Evolutionary conservation across 2,329 filamentous ascomycete genomes (phyloP).

Genomic region (Diaporthe amygdali): DNA sequence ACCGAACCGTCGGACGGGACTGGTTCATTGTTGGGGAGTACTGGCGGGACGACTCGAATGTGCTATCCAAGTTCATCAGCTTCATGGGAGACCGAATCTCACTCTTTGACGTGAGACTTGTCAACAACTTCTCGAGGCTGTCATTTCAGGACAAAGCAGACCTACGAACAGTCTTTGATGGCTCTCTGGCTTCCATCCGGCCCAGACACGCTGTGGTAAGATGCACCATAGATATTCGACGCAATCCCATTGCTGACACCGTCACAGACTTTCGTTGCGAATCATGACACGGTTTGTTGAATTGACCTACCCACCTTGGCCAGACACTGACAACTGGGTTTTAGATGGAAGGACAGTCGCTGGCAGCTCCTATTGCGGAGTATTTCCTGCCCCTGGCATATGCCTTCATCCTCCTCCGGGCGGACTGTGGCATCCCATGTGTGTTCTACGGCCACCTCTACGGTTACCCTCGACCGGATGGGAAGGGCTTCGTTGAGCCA

Average conservation of each 20-base stretch:
- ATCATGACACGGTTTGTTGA: slow-evolving; percentile 64
- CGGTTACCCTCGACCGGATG: slow-evolving; percentile 59
- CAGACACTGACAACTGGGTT: not conserved
- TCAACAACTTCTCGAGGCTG: slow-evolving; percentile 67
- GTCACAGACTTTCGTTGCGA: slow-evolving; percentile 64
- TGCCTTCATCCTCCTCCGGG: slow-evolving; percentile 68
- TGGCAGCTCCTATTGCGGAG: slow-evolving; percentile 63
- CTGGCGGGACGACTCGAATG: slow-evolving; percentile 64
- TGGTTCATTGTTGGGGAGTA: slow-evolving; percentile 75
- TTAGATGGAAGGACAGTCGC: slow-evolving; percentile 49
- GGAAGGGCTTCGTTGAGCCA: slow-evolving; percentile 36
- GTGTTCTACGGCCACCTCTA: slow-evolving; percentile 76
- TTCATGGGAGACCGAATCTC: slow-evolving; percentile 60
- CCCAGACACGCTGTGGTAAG: slow-evolving; percentile 63
- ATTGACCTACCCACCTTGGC: too few relatives aligned
- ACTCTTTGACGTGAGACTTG: slow-evolving; percentile 70
- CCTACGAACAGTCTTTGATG: slow-evolving; percentile 64
- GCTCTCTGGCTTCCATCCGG: slow-evolving; percentile 55
- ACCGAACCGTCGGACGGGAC: slow-evolving; percentile 44
- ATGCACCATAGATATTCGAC: not conserved
- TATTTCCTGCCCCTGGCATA: slow-evolving; percentile 74
- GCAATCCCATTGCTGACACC: not conserved
- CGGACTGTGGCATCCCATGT: slow-evolving; percentile 64
- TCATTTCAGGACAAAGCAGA: slow-evolving; percentile 60
- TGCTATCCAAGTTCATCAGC: slow-evolving; percentile 62